Evolutionary conservation across 495 filamentous ascomycete genomes (phyloP).

Genomic region (Glutinoglossum americanum): DNA sequence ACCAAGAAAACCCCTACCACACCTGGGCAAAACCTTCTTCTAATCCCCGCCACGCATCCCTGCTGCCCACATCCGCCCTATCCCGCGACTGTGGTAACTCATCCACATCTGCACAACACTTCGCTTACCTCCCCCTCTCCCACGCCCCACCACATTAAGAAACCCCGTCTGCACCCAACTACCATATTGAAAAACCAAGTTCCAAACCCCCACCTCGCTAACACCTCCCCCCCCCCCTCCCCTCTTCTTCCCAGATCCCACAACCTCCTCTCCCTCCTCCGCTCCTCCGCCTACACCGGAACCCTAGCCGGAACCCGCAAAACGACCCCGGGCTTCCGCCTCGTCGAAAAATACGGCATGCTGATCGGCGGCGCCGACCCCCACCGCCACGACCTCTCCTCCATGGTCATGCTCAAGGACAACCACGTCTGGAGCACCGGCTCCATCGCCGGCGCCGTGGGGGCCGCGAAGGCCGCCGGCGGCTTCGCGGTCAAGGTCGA

Average conservation of each 20-base stretch:
- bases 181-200: too few relatives aligned
- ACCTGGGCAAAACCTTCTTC: too few relatives aligned
- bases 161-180: too few relatives aligned
- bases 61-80: too few relatives aligned
- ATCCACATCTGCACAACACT: too few relatives aligned
- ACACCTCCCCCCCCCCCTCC: too few relatives aligned
- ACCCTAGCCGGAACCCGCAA: constrained; percentile 90
- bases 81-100: too few relatives aligned
- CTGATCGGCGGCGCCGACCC: constrained; percentile 76
- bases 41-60: background rate
- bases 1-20: too few relatives aligned
- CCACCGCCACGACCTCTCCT: constrained; percentile 75
- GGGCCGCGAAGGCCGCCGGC: constrained; percentile 59
- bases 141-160: too few relatives aligned
- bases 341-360: constrained; percentile 98
- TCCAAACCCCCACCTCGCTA: too few relatives aligned
- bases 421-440: constrained; percentile 83
- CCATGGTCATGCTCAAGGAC: constrained; percentile 98
- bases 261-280: constrained; percentile 28
- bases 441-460: constrained; percentile 61
- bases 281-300: constrained; percentile 47
- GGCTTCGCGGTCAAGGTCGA: constrained; percentile 89
- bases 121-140: too few relatives aligned
- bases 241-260: constrained; percentile 14
- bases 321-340: constrained; percentile 84